Evolutionary conservation across 129 eudicot genomes (phyloP).

Genomic region (Calendula officinalis): DNA sequence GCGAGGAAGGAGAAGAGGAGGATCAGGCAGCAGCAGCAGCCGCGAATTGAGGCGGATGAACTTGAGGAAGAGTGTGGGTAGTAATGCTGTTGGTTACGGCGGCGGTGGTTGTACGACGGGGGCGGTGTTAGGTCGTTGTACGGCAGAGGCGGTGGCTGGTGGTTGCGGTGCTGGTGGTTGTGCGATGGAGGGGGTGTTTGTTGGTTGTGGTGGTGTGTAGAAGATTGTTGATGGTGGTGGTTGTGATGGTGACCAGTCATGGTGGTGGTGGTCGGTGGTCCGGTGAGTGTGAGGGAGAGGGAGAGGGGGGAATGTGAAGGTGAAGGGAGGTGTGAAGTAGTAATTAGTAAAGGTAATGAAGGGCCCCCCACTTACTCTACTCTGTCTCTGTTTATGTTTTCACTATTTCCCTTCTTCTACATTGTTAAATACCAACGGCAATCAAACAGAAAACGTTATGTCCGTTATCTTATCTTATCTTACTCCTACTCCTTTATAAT

Average conservation of each 20-base stretch:
- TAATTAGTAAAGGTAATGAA: constrained; percentile 8
- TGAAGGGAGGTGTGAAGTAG: constrained; percentile 4
- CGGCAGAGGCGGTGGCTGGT: constrained; percentile 7
- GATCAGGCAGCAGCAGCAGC: constrained; percentile 94
- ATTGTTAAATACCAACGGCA: background rate
- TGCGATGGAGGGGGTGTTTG: background rate
- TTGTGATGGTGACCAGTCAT: constrained; percentile 8
- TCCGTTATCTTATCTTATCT: too few relatives aligned
- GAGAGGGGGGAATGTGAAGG: background rate
- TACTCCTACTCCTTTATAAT: too few relatives aligned
- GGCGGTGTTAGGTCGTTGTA: constrained; percentile 13
- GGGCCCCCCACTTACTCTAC: background rate
- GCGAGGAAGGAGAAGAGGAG: constrained; percentile 74
- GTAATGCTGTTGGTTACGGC: constrained; percentile 29
- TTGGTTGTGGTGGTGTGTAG: background rate
- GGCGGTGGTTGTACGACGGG: constrained; percentile 6
- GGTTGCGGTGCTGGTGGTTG: constrained; percentile 18
- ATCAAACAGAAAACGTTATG: background rate
- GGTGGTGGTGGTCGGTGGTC: background rate
- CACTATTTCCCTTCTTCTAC: too few relatives aligned
- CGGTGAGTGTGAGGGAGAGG: constrained; percentile 10
- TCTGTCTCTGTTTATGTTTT: too few relatives aligned
- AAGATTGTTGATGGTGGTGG: constrained; percentile 9
- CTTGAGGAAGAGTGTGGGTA: constrained; percentile 33
- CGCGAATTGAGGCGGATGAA: constrained; percentile 67